Evolutionary conservation across 305 asterid species (phyloP).

Genomic region (Fraxinus greggii): DNA sequence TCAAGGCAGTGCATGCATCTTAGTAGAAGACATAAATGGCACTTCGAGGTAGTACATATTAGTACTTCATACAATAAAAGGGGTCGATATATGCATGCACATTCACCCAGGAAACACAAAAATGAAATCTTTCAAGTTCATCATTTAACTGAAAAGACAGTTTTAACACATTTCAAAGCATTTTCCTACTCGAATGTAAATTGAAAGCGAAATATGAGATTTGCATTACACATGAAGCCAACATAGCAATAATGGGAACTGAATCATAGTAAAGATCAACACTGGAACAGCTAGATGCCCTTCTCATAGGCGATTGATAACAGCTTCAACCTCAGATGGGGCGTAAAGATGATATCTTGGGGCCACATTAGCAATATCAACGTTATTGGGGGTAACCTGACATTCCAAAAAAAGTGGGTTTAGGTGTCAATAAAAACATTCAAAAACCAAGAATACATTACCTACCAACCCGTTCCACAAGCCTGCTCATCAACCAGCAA

Average conservation of each 20-base stretch:
- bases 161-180: background rate
- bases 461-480: background rate
- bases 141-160: background rate
- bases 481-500: background rate
- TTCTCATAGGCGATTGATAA: conserved; percentile 63
- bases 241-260: conserved; percentile 6
- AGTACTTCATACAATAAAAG: background rate
- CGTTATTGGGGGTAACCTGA: conserved; percentile 87
- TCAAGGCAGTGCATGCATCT: background rate
- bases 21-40: background rate
- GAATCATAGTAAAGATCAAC: background rate
- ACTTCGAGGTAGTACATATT: background rate
- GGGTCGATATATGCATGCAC: background rate
- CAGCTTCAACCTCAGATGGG: conserved; percentile 80
- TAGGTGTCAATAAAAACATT: background rate
- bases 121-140: background rate
- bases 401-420: background rate
- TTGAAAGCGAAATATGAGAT: background rate
- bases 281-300: background rate
- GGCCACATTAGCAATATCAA: conserved; percentile 81
- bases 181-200: background rate
- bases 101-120: background rate
- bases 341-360: conserved; percentile 79
- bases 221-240: background rate
- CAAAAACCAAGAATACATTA: background rate